Evolutionary conservation across 352 stramenopile species (phyloP).

Genomic region (Phytophthora tentaculata): DNA sequence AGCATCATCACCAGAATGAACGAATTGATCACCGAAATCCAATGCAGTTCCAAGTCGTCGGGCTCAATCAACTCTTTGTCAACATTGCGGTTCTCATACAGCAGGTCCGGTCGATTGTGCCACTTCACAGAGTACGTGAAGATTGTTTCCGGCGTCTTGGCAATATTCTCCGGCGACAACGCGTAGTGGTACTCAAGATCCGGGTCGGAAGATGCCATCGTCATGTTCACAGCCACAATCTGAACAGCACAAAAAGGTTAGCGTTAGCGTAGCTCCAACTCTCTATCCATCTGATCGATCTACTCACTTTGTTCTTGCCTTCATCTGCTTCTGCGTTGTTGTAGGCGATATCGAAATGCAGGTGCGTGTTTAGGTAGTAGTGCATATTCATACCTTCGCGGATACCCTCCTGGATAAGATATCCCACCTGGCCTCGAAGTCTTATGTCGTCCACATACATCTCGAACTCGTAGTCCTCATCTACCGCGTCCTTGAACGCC

Average conservation of each 20-base stretch:
- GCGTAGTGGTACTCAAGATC: slow-evolving; percentile 68
- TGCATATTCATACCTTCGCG: slow-evolving; percentile 63
- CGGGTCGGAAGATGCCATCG: slow-evolving; percentile 58
- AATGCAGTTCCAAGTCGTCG: slow-evolving; percentile 94
- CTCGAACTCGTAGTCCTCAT: slow-evolving; percentile 98
- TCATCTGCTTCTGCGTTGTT: slow-evolving; percentile 90
- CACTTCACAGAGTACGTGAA: slow-evolving; percentile 98
- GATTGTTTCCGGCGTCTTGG: slow-evolving; percentile 51
- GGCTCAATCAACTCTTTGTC: slow-evolving; percentile 51
- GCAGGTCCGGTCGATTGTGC: slow-evolving; percentile 85
- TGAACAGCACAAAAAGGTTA: slow-evolving; percentile 12
- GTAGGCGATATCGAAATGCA: slow-evolving; percentile 96
- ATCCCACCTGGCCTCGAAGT: slow-evolving; percentile 95
- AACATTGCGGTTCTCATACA: slow-evolving; percentile 92
- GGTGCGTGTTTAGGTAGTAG: slow-evolving; percentile 96
- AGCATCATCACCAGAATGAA: slow-evolving; percentile 98
- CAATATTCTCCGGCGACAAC: slow-evolving; percentile 51
- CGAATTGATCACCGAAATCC: slow-evolving; percentile 99
- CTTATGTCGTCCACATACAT: slow-evolving; percentile 98
- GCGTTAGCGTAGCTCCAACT: background rate
- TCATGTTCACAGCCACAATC: slow-evolving; percentile 81
- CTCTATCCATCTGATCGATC: background rate
- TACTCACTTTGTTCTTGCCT: slow-evolving; percentile 71
- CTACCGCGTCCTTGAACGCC: slow-evolving; percentile 95
- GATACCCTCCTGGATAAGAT: slow-evolving; percentile 74